Conservation (phyloP, 2,329 filamentous ascomycete genomes). For the Thelonectria rubi region DNA sequence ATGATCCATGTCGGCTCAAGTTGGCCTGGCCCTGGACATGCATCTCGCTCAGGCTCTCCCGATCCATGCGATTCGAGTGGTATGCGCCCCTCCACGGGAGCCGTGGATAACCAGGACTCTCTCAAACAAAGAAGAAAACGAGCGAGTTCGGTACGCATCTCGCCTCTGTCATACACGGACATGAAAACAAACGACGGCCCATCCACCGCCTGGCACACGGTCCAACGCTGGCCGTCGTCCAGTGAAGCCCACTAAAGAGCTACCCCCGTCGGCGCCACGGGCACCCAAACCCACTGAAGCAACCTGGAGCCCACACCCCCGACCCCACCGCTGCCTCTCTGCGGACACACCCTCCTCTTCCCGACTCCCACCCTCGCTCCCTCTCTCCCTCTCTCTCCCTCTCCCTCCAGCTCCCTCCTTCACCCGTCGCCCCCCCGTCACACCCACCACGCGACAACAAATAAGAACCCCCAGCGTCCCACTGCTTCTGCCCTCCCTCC, state of each 20-base stretch:
- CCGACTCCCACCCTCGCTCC: constrained; percentile 21
- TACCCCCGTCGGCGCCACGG: constrained; percentile 18
- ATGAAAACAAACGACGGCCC: neutral
- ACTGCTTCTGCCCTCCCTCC: constrained; percentile 38
- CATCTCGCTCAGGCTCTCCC: constrained; percentile 12
- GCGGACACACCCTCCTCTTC: constrained; percentile 5
- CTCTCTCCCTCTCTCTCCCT: constrained; percentile 24
- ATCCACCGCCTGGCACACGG: neutral
- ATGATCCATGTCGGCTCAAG: neutral
- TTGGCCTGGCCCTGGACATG: neutral
- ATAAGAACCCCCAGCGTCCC: constrained; percentile 56
- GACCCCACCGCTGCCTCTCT: neutral
- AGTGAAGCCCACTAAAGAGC: constrained; percentile 15
- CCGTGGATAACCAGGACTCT: neutral
- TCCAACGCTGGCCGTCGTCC: constrained; percentile 3
- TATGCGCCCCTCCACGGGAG: neutral
- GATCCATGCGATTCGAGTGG: constrained; percentile 12
- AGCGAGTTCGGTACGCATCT: neutral
- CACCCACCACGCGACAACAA: constrained; percentile 40
- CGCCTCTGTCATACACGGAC: no score
- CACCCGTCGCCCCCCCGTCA: constrained; percentile 8
- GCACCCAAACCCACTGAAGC: constrained; percentile 17
- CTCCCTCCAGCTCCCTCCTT: constrained; percentile 11
- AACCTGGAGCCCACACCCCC: constrained; percentile 22
- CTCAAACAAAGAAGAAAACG: neutral